Evolutionary conservation across 75 land plant species (phyloP).

Genomic region (Chamaecyparis obtusa): DNA sequence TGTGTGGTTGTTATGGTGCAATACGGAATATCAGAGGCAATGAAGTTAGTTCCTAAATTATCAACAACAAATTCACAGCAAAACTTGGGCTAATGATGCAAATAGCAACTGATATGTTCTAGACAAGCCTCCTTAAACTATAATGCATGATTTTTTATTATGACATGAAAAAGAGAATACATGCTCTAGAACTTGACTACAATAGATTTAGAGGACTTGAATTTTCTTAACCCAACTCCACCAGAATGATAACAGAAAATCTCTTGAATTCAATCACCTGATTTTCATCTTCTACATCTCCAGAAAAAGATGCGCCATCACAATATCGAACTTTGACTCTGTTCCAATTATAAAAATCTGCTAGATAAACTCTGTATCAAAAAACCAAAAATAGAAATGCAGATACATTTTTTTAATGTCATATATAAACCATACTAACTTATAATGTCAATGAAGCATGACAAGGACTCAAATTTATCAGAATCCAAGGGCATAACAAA

Average conservation of each 20-base stretch:
- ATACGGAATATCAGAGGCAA: background rate
- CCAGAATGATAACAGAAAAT: background rate
- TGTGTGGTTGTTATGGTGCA: background rate
- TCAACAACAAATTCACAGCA: background rate
- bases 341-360: slow-evolving; percentile 93
- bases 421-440: background rate
- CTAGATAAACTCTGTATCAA: background rate
- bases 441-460: background rate
- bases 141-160: background rate
- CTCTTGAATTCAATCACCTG: slow-evolving; percentile 2
- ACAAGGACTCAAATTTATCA: background rate
- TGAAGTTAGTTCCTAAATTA: background rate
- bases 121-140: background rate
- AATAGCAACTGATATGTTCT: background rate
- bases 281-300: slow-evolving; percentile 41
- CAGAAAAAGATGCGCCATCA: slow-evolving; percentile 85
- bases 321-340: slow-evolving; percentile 86
- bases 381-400: background rate
- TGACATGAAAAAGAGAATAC: background rate
- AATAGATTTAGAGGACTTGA: background rate
- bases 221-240: background rate
- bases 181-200: background rate
- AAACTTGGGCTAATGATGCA: background rate
- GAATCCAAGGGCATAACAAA: background rate
- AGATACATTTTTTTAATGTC: background rate